Evolutionary conservation across 495 filamentous ascomycete genomes (phyloP).

Genomic region (Jackrogersella minutella): DNA sequence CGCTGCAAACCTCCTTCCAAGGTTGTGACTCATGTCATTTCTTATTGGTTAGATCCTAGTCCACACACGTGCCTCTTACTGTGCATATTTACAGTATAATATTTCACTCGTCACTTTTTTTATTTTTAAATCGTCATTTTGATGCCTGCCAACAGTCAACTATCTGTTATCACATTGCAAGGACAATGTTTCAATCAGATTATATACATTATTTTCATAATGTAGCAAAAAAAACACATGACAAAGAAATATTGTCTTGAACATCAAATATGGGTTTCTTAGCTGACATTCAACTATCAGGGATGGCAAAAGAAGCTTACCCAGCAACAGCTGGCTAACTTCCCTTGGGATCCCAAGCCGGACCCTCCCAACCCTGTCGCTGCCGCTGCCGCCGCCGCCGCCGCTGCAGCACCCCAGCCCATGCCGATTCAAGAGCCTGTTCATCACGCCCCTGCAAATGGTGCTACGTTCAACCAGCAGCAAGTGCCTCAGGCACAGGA

Average conservation of each 20-base stretch:
- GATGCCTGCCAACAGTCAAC: neutral
- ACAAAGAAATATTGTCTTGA: neutral
- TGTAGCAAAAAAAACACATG: neutral
- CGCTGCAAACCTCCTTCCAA: slow-evolving; percentile 33
- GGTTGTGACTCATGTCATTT: slow-evolving; percentile 44
- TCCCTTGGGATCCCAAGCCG: slow-evolving; percentile 92
- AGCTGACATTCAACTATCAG: slow-evolving; percentile 58
- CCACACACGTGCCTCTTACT: slow-evolving; percentile 48
- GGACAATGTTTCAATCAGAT: neutral
- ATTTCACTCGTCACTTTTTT: slow-evolving; percentile 13
- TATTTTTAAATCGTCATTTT: no score
- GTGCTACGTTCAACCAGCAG: slow-evolving; percentile 47
- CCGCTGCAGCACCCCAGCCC: slow-evolving; percentile 37
- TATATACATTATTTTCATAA: no score
- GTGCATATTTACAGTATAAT: slow-evolving; percentile 29
- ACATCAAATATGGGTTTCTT: slow-evolving; percentile 18
- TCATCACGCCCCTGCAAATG: slow-evolving; percentile 39
- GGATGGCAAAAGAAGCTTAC: slow-evolving; percentile 93
- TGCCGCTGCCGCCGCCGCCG: no score
- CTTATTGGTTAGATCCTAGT: slow-evolving; percentile 31
- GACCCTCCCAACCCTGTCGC: slow-evolving; percentile 57
- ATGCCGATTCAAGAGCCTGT: slow-evolving; percentile 44
- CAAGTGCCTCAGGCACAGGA: slow-evolving; percentile 49
- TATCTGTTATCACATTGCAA: neutral
- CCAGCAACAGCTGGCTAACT: slow-evolving; percentile 78